Evolutionary conservation across 1,284 basidiomycete genomes (phyloP), one percentile per base, ranked within the genome.

Genomic region (Austroboletus novae-zelandiae): DNA sequence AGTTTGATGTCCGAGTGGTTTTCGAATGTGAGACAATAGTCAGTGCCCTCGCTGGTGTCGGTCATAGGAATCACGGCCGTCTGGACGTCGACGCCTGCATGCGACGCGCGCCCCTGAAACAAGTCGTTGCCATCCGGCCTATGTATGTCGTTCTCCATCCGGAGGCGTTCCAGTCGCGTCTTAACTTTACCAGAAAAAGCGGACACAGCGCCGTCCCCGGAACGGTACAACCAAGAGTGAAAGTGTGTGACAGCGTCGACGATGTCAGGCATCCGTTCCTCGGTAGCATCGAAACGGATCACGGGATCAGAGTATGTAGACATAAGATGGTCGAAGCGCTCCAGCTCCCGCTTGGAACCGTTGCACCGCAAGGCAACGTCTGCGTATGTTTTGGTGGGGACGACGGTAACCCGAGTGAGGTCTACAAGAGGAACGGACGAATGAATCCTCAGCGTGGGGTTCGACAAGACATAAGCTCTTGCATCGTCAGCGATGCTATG

Each of bases 201-300:
- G 20, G 48, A 20, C n/a, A 42, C 43, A 9, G 40, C 43, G n/a
- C 46, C 20, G 6, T 47, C 45, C 9, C 20, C 20, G 20, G 32
- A 49, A 39, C 59, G 59, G 48, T 61, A 60, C 23, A 61, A 35
- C 40, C 53, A 57, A 15, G 49, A 59, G 3, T 61, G 59, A 45
- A 61, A 61, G 17, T 61, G 57, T 2, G 56, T 45, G 14, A 61
- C 32, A 1, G 48, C 20, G 36, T 61, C 48, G 8, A 63, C 43
- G 30, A 59, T 40, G 9, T 45, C 30, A 9, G 2, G 3, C 27
- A 48, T 43, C 17, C 32, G 48, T 29, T 5, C 23, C 9, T 27
- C 15, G 1, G 49, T 29, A 34, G 51, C 53, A 9, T 57, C 43
- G 9, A 61, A 41, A 17, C 6, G 13, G n/a, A 61, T 8, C 5